A percentile compares a stretch with the other conserved stretches of the same genome.
Evolutionary conservation across 2,329 filamentous ascomycete genomes (phyloP).

Genomic region (Xylaria sp.): DNA sequence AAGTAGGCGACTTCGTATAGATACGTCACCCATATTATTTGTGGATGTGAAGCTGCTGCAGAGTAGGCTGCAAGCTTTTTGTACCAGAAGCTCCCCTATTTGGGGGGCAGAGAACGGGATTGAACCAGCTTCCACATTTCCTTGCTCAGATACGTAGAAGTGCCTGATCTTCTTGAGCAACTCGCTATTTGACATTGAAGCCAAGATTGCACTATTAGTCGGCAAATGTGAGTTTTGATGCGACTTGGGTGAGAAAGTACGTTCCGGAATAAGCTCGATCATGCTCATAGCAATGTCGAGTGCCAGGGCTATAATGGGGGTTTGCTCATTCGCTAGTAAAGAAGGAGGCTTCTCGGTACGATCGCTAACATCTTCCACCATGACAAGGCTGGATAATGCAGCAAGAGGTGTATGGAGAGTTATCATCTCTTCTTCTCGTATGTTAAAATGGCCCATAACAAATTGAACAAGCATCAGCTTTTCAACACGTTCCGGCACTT

Average conservation of each 20-base stretch:
- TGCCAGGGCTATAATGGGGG: slow-evolving; percentile 47
- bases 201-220: slow-evolving; percentile 46
- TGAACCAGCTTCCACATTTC: slow-evolving; percentile 71
- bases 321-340: slow-evolving; percentile 40
- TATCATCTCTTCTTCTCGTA: slow-evolving; percentile 96
- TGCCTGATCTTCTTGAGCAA: slow-evolving; percentile 69
- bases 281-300: slow-evolving; percentile 66
- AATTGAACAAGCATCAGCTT: slow-evolving; percentile 82
- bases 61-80: slow-evolving; percentile 66
- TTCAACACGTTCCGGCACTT: slow-evolving; percentile 62
- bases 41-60: slow-evolving; percentile 59
- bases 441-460: slow-evolving; percentile 87
- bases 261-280: slow-evolving; percentile 72
- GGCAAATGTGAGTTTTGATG: slow-evolving; percentile 42
- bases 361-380: slow-evolving; percentile 66
- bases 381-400: slow-evolving; percentile 71
- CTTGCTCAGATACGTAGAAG: slow-evolving; percentile 78
- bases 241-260: slow-evolving; percentile 63
- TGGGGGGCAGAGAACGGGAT: slow-evolving; percentile 68
- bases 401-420: slow-evolving; percentile 84
- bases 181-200: slow-evolving; percentile 58
- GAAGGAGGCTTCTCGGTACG: slow-evolving; percentile 43
- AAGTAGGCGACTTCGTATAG: slow-evolving; percentile 69
- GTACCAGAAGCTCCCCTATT: slow-evolving; percentile 71
- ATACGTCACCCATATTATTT: slow-evolving; percentile 60